Conservation (phyloP, 495 filamentous ascomycete genomes). For the Cudoniella acicularis region DNA sequence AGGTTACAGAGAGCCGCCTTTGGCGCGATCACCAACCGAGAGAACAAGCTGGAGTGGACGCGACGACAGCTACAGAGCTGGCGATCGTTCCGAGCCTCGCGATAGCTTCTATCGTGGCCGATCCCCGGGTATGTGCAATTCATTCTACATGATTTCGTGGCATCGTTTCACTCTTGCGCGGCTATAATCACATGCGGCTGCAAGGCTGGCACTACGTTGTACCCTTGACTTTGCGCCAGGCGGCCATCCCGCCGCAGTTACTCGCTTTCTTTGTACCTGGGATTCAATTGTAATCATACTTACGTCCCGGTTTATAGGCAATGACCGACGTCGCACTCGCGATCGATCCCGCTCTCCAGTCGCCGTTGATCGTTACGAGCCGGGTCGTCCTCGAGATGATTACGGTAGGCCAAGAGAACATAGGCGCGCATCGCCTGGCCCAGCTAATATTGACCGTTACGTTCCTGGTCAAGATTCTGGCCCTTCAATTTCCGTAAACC, state of each 20-base stretch:
- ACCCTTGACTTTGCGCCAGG: not conserved
- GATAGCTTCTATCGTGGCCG: constrained; percentile 52
- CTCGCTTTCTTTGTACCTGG: not conserved
- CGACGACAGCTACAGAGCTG: constrained; percentile 39
- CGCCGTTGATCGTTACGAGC: constrained; percentile 69
- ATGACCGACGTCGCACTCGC: constrained; percentile 33
- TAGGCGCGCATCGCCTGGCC: constrained; percentile 57
- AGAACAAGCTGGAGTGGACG: constrained; percentile 43
- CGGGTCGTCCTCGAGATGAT: constrained; percentile 61
- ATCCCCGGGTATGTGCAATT: constrained; percentile 48
- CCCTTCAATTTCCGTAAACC: constrained; percentile 61
- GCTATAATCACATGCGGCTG: not conserved
- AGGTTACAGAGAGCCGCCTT: constrained; percentile 23
- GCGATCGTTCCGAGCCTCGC: constrained; percentile 40
- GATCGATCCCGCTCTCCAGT: constrained; percentile 70
- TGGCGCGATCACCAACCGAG: constrained; percentile 47
- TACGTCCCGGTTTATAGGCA: constrained; percentile 13
- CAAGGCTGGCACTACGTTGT: not conserved
- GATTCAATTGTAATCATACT: constrained; percentile 4
- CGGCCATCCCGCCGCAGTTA: not conserved
- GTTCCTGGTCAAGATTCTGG: constrained; percentile 76
- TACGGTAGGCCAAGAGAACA: constrained; percentile 60
- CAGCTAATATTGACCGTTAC: constrained; percentile 88
- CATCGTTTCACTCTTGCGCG: not conserved
- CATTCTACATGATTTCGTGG: not conserved